Evolutionary conservation across 1,284 basidiomycete species (phyloP).

Genomic region (Butyriboletus appendiculatus): DNA sequence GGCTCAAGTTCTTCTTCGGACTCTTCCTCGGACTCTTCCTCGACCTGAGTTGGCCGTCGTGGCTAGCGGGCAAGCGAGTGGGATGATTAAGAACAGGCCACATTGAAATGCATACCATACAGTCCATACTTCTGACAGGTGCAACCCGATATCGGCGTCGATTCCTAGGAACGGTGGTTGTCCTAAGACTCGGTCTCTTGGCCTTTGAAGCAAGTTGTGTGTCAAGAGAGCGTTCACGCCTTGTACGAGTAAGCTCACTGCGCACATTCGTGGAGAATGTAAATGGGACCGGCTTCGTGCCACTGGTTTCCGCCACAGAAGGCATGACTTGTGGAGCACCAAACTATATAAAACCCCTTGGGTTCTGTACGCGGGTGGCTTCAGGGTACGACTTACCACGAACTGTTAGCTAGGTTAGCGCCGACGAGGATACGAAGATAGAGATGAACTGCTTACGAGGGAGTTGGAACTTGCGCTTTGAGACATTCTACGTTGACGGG

Average conservation of each 20-base stretch:
- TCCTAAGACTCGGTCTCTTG: neutral
- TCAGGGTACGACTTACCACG: too few relatives aligned
- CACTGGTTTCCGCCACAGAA: neutral
- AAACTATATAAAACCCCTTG: neutral
- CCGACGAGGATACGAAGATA: neutral
- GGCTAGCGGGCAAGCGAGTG: neutral
- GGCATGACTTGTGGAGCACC: slow-evolving; percentile 1
- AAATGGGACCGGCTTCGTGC: slow-evolving; percentile 5
- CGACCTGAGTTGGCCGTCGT: neutral
- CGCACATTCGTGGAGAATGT: slow-evolving; percentile 7
- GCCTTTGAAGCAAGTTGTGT: neutral
- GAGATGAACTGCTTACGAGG: neutral
- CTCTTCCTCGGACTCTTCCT: neutral
- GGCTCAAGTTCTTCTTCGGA: neutral
- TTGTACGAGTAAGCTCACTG: neutral
- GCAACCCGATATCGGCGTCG: neutral
- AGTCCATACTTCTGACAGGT: too few relatives aligned
- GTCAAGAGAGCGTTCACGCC: neutral
- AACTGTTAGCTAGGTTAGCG: neutral
- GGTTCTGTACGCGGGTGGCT: neutral
- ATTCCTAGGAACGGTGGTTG: neutral
- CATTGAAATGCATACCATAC: too few relatives aligned
- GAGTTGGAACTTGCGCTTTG: neutral
- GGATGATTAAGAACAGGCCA: neutral
- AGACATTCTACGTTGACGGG: neutral